A percentile compares a stretch with the other conserved stretches of the same genome.
Evolutionary conservation across 805 yeast genomes (phyloP).

Genomic region (Saccharomycopsis sp.): DNA sequence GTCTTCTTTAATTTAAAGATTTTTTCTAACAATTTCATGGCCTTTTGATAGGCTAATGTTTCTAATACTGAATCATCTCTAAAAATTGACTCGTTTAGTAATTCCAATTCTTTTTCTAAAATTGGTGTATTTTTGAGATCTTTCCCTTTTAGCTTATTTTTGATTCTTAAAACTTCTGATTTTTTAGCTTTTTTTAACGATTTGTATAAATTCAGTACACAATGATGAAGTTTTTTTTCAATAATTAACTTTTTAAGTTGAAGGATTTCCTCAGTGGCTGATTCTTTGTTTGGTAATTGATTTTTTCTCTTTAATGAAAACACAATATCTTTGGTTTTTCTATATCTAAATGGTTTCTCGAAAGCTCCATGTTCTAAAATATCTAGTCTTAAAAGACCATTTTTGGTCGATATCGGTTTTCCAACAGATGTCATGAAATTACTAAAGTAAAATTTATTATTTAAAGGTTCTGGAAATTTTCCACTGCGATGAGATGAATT

Average conservation of each 20-base stretch:
- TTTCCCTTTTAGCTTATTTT: slow-evolving; percentile 16
- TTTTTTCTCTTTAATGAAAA: slow-evolving; percentile 32
- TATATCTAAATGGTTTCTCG: slow-evolving; percentile 4
- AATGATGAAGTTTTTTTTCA: slow-evolving; percentile 38
- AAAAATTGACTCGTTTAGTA: no score
- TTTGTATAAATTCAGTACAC: slow-evolving; percentile 31
- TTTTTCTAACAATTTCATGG: slow-evolving; percentile 17
- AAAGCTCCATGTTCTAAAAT: slow-evolving; percentile 34
- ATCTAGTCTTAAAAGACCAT: slow-evolving; percentile 32
- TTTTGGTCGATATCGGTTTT: no score
- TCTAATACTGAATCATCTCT: slow-evolving; percentile 12
- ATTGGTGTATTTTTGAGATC: slow-evolving; percentile 2
- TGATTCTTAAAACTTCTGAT: slow-evolving; percentile 8
- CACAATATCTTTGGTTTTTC: slow-evolving; percentile 26
- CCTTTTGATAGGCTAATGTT: slow-evolving; percentile 13
- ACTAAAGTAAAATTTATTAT: no score
- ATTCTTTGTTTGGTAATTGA: slow-evolving; percentile 30
- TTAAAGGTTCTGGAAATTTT: no score
- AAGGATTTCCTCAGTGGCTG: slow-evolving; percentile 38
- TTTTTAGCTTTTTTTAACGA: slow-evolving; percentile 25
- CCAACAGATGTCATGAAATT: no score
- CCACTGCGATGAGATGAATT: no score
- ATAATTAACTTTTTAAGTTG: slow-evolving; percentile 36
- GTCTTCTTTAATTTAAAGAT: slow-evolving; percentile 27
- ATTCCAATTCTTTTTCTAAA: neutral